Evolutionary conservation across 1,284 basidiomycete genomes (phyloP), one percentile per base, ranked within the genome.

Genomic region (Inonotus obliquus): DNA sequence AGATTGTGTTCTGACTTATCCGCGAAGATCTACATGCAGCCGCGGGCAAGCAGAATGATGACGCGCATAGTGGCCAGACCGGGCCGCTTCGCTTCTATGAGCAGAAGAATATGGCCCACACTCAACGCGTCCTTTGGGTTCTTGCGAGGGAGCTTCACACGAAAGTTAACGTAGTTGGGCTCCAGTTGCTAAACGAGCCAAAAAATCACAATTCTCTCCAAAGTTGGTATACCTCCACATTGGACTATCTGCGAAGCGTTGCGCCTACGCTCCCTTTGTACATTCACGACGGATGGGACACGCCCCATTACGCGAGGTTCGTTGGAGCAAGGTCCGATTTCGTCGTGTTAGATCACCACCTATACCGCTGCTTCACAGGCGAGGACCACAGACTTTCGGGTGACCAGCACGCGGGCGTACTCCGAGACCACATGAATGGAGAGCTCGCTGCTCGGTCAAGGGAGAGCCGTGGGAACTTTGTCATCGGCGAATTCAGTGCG

Each of bases 181-280:
- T 96, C 55, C 89, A 95, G 71, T 78, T 96, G 2, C 76, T 95
- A 49, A 96, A 96, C 72, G 93, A 96, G 71, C 93, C 93, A 1
- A 74, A 76, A 19, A 83, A 84, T 37, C 78, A 80, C 39, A 70
- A 81, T 5, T 73, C 74, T 1, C 76, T 94, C 13, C 78, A 83
- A 66, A 71, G 72, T 21, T 93, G 89, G 86, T 94, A 94, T 70
- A 71, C 77, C 19, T 70, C 77, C 3, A 84, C 86, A 0, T 82
- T 93, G 61, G 69, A 74, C 27, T 76, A 80, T 14, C 71, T 94
- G 3, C 84, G 84, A 13, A 55, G 69, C 0, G 69, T 87, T 59
- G 82, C 85, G 61, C 73, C 81, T 0, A 73, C 76, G 4, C 77
- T 87, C 41, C 89, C 91, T 0, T 69, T 93, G 29, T 92, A 89